A percentile compares a stretch with the other conserved stretches of the same genome.
phyloP scores from a whole-genome alignment of 495 filamentous ascomycete species.

The Podospora appendiculata region DNA sequence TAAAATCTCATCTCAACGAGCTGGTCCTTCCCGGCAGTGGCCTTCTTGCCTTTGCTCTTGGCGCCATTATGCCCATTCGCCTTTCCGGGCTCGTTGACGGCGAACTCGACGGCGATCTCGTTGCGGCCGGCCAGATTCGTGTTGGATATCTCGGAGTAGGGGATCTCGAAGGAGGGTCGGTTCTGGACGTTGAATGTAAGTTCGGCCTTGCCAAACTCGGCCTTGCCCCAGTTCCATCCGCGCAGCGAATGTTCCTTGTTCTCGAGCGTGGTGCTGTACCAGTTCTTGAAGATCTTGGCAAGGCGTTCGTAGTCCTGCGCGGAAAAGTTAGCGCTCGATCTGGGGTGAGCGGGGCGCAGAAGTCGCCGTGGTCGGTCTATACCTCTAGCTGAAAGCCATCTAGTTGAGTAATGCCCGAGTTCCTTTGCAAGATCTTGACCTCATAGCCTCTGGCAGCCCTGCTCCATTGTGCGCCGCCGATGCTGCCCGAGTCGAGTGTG shows the following conservation, averaged over 20 bases:
- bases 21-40: constrained; percentile 80
- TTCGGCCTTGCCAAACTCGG: constrained; percentile 92
- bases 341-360: not conserved
- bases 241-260: constrained; percentile 88
- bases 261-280: constrained; percentile 90
- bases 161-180: constrained; percentile 93
- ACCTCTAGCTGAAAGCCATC: constrained; percentile 95
- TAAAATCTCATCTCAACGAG: constrained; percentile 98
- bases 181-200: constrained; percentile 95
- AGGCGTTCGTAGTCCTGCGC: constrained; percentile 80
- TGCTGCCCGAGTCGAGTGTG: constrained; percentile 76
- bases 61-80: constrained; percentile 71
- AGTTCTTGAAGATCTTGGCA: constrained; percentile 85
- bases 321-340: constrained; percentile 1
- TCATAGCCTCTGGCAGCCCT: constrained; percentile 87
- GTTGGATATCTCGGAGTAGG: constrained; percentile 95
- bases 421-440: constrained; percentile 77
- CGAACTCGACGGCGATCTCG: constrained; percentile 93
- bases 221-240: constrained; percentile 99
- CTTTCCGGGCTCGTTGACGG: constrained; percentile 56
- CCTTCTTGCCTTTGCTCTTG: constrained; percentile 78
- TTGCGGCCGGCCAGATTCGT: constrained; percentile 97
- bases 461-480: constrained; percentile 88
- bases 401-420: constrained; percentile 79
- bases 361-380: constrained; percentile 4